Evolutionary conservation across 2,329 filamentous ascomycete genomes (phyloP), one percentile per base, ranked within the genome.

Genomic region (Aspergillus proliferans): DNA sequence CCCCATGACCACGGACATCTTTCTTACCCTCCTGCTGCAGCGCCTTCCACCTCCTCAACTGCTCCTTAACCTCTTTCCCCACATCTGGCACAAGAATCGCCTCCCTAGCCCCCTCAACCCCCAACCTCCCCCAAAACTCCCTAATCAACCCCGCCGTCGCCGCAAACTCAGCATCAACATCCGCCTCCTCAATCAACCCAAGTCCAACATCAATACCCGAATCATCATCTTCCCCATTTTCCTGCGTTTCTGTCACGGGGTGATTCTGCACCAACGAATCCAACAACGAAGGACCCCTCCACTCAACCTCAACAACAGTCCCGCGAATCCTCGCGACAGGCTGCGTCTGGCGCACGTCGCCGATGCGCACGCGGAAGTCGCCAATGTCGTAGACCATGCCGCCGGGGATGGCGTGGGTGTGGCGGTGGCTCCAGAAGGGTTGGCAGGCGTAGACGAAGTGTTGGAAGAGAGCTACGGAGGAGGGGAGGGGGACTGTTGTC

Each of bases 231-330:
- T 38, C 15, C 8, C 33, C 47, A 42, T 26, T 40, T 22, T 36
- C 24, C 30, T 39, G 40, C 26, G 39, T 53, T 26, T 24, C 47
- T 3, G 46, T 46, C 28, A 48, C 47, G n/a, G 45, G 38, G 19
- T 50, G 44, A 43, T 56, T 43, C 15, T 52, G 21, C 14, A 51
- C 38, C 12, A 65, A 51, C 14, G 61, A 56, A 8, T 60, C 51
- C 18, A 67, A 50, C 44, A 70, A 43, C 12, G 67, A 69, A 15
- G 69, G 68, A 0, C 69, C 70, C 22, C 60, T 57, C 65, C 70
- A 74, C 50, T 72, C 69, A 28, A 74, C 65, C 54, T 74, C 71
- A n/a, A 73, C 62, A n/a, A 73, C 62, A 2, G 69, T 69, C 0
- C 71, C 71, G n/a, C 70, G 67, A 8, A 65, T 52, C 15, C 70